phyloP scores from a whole-genome alignment of 148 eudicot species.

The Silene uniflora region DNA sequence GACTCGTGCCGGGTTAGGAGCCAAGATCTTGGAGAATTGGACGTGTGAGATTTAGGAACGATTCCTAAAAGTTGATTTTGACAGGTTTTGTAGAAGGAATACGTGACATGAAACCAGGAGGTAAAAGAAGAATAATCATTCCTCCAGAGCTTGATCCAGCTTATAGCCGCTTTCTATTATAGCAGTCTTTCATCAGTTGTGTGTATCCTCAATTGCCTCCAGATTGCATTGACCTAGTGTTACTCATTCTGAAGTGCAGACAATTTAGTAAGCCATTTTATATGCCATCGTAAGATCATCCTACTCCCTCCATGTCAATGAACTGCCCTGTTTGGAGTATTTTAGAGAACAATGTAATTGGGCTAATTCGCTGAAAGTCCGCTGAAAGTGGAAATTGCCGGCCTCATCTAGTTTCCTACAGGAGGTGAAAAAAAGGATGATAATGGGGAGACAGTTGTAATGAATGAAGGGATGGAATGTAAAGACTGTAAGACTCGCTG shows the following conservation, averaged over 20 bases:
- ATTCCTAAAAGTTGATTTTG: constrained; percentile 21
- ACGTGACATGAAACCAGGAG: constrained; percentile 94
- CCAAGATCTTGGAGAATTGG: background rate
- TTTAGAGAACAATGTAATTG: no score
- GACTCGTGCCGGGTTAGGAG: constrained; percentile 74
- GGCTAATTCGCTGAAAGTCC: no score
- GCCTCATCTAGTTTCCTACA: no score
- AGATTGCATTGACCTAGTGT: no score
- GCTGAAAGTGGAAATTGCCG: no score
- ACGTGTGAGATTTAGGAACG: background rate
- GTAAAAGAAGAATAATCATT: constrained; percentile 86
- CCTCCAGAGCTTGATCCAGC: constrained; percentile 95
- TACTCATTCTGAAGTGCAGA: no score
- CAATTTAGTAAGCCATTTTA: no score
- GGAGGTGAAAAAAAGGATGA: background rate
- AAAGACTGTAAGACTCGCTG: background rate
- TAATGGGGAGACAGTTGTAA: no score
- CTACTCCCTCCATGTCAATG: no score
- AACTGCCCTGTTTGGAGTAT: no score
- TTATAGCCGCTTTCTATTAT: background rate
- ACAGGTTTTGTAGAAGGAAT: constrained; percentile 95
- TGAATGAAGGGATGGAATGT: background rate
- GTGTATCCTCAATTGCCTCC: background rate
- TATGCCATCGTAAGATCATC: no score
- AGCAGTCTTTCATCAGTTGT: background rate